Evolutionary conservation across 1,284 basidiomycete species (phyloP).

Genomic region (Trichosporon inkin): DNA sequence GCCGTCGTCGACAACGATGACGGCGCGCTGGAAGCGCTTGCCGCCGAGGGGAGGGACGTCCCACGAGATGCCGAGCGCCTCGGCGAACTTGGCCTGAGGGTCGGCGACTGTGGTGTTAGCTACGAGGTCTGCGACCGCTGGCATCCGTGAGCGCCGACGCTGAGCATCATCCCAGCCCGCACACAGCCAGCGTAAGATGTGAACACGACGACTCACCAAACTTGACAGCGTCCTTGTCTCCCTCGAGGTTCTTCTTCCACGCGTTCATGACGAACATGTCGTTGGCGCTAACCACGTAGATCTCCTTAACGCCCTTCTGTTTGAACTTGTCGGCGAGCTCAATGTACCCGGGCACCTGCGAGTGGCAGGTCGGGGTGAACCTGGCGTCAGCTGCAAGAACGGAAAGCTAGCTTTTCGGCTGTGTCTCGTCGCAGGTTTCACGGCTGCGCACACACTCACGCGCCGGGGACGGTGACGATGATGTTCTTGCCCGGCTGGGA

Average conservation of each 20-base stretch:
- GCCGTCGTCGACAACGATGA: conserved; percentile 53
- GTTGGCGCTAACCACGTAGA: conserved; percentile 68
- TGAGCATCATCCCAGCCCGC: background rate
- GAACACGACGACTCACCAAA: conserved; percentile 35
- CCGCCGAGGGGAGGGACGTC: conserved; percentile 62
- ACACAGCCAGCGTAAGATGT: background rate
- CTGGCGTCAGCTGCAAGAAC: conserved; percentile 23
- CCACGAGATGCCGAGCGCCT: conserved; percentile 61
- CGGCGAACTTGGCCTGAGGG: conserved; percentile 60
- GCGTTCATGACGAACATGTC: conserved; percentile 62
- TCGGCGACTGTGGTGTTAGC: conserved; percentile 56
- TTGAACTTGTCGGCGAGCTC: conserved; percentile 60
- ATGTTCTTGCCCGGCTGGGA: conserved; percentile 63
- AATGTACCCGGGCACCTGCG: conserved; percentile 65
- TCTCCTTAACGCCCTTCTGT: conserved; percentile 63
- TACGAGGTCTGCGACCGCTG: background rate
- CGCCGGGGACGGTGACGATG: conserved; percentile 56
- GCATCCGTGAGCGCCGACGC: no score
- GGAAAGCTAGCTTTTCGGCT: background rate
- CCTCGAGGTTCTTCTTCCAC: conserved; percentile 64
- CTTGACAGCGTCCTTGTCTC: conserved; percentile 31
- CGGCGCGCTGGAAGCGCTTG: conserved; percentile 61
- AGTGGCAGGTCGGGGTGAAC: conserved; percentile 59
- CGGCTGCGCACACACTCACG: conserved; percentile 26
- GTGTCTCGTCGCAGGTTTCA: background rate